Base-by-base conservation (phyloP, 306 rosid species). In the Quercus dentata region DNA sequence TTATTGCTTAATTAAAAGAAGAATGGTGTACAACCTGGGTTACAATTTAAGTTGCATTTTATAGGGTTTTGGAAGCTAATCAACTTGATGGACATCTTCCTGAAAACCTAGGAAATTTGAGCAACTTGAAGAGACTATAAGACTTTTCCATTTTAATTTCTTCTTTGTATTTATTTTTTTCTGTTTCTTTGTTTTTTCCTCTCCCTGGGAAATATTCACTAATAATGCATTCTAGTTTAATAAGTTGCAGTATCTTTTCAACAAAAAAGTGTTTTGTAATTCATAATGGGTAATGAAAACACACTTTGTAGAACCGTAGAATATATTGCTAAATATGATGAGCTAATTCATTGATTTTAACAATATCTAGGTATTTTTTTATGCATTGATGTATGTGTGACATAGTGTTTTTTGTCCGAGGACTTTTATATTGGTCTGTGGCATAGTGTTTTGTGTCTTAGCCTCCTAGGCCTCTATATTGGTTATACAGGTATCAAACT, bases 41-140 rank as follows among this genome's bases (percentile, higher is more conserved):
- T 76, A 44, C 21, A 25, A 61, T 73, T 35, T 55, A 52, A 71
- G 72, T 80, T 55, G 55, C 62, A 72, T 69, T 78, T 74, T 73
- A 7, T 81, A 93, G 97, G 89, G 74, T 77, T 51, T 85, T 93
- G 62, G 92, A 88, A 75, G 85, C 83, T 77, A 93, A 93, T 86
- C 84, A 7, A 69, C 83, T 89, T 76, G 85, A 19, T 17, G 97
- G 97, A 76, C 73, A 72, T 38, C 98, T 93, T 83, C 98, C 91
- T 27, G 38, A 56, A 7, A 84, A 73, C 63, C 87, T 93, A n/a
- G 97, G 92, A 77, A 87, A 72, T 46, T 57, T 93, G 87, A 83
- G 76, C 58, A 75, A 79, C 69, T 86, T 93, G 74, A 3, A 3
- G n/a, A 76, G 63, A 81, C 61, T 93, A 94, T 93, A 79, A 91